These are phyloP conservation scores for Delphinella strobiligena DNA, from an alignment of 2,329 filamentous ascomycete species.

Conservation along the genomic window DNA sequence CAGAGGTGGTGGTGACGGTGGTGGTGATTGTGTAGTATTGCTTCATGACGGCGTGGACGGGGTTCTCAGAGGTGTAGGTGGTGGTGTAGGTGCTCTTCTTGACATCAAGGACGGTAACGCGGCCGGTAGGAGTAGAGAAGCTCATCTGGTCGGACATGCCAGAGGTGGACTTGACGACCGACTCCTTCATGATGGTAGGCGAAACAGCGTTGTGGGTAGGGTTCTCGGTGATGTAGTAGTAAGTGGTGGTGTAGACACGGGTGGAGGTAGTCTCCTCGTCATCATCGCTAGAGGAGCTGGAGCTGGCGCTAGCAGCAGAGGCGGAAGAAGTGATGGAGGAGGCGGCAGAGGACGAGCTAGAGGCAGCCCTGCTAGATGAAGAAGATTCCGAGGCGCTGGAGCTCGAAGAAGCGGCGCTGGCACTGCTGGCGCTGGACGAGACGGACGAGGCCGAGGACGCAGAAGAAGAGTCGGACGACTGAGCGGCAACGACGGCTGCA, in stretches of 20 bases:
- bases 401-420: background rate
- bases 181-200: background rate
- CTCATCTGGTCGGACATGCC: background rate
- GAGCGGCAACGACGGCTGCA: background rate
- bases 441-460: background rate
- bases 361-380: too few species aligned
- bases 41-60: background rate
- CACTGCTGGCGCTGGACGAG: background rate
- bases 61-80: background rate
- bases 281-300: background rate
- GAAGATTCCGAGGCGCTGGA: too few species aligned
- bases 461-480: background rate
- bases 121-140: background rate
- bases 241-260: background rate
- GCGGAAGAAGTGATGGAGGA: background rate
- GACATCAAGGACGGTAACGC: background rate
- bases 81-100: background rate
- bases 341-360: background rate
- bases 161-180: background rate
- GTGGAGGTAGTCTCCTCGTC: background rate
- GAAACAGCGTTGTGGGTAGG: background rate
- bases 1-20: background rate
- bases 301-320: background rate
- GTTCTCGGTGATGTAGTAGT: background rate
- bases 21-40: background rate